Evolutionary conservation across 139 green algal genomes (phyloP).

Genomic region (Picochlorum sp.): DNA sequence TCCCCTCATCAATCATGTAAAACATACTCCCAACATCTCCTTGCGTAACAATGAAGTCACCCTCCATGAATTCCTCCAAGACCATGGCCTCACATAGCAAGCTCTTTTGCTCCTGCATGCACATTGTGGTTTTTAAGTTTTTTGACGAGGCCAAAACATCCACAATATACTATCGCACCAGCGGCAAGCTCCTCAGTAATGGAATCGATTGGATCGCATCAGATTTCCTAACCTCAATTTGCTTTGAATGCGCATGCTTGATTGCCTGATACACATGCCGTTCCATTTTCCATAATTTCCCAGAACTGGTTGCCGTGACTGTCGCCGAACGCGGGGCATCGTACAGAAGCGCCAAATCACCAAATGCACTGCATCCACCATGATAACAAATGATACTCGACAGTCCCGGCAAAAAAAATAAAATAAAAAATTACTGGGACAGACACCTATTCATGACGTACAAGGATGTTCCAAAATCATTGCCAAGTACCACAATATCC

Average conservation of each 20-base stretch:
- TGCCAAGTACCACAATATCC: background rate
- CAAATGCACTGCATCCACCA: conserved; percentile 58
- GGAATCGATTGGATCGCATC: background rate
- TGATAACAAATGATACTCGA: background rate
- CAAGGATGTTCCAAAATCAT: background rate
- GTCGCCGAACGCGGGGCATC: conserved; percentile 74
- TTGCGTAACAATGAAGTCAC: conserved; percentile 38
- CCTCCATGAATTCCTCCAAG: conserved; percentile 37
- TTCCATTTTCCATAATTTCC: conserved; percentile 76
- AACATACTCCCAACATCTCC: conserved; percentile 45
- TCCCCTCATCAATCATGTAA: conserved; percentile 63
- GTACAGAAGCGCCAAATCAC: conserved; percentile 92
- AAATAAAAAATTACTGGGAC: background rate
- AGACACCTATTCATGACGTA: background rate
- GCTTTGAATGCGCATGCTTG: background rate
- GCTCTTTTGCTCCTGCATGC: conserved; percentile 43
- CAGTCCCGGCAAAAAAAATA: too few relatives aligned
- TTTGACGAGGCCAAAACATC: too few relatives aligned
- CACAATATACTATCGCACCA: conserved; percentile 28
- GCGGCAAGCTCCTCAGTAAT: background rate
- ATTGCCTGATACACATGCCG: conserved; percentile 53
- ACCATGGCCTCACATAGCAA: conserved; percentile 72
- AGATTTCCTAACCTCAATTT: background rate
- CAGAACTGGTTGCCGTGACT: conserved; percentile 53
- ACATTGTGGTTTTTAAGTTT: background rate